Base-by-base conservation (phyloP, 108 stramenopile species). In the Conticribra weissflogii region DNA sequence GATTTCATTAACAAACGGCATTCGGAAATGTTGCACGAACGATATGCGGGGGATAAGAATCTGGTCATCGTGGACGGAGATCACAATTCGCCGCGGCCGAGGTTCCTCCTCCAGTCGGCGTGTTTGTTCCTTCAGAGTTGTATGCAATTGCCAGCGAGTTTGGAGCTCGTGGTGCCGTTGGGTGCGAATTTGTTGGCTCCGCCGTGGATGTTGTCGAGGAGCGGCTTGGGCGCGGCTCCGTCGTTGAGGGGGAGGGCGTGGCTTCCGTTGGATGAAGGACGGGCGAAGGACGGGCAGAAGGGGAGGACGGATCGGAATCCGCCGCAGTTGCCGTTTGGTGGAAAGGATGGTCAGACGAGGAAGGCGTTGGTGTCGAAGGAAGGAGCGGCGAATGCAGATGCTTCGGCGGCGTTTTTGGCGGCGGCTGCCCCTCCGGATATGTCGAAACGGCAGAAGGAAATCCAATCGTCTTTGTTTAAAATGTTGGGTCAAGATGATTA, bases 21-120 rank as follows among this genome's bases (percentile, higher is more conserved):
- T 66, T 78, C 81, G 23, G 72, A 81, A 61, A 46, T 57, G 8
- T 66, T 91, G 9, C 78, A 87, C 63, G 71, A 67, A 36, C 66
- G 63, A 25, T 92, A 92, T 59, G 88, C 83, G 4, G 90, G 90
- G 12, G 90, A 94, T 61, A 92, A 89, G 65, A 92, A 92, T 59
- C 50, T 88, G 27, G 68, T 89, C 1, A 60, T 88, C 21, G 87
- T 92, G 30, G 88, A 92, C 47, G 90, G 90, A 9, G 90, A 92
- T 74, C 90, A 92, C 87, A 92, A 89, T 68, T 72, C 71, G 41
- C 81, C 81, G 25, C 81, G 90, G 4, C 90, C 90, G 32, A 58
- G 77, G 53, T 78, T 54, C 53, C 28, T 78, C 36, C 54, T 56
- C 30, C 77, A 78, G 34, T 46, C 53, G 12, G 74, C 74, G 8